A percentile compares a stretch with the other conserved stretches of the same genome.
These are phyloP conservation scores for Hypoxylon sp. DNA, from an alignment of 2,329 filamentous ascomycete genomes.

Conservation along the genomic window DNA sequence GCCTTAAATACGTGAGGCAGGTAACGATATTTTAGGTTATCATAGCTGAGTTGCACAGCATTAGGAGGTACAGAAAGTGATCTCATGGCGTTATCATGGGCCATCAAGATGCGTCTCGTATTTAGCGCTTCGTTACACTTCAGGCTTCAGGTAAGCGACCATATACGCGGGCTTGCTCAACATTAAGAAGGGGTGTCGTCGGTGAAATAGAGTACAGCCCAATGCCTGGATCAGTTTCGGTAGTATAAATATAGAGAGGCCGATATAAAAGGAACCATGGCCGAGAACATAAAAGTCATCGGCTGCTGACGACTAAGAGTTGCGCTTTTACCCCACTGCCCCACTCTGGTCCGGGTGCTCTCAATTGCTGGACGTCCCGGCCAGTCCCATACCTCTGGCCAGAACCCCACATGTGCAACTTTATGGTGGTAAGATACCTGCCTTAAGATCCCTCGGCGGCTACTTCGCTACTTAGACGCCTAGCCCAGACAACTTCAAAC, in stretches of 20 bases:
- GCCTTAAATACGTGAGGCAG: too few species aligned
- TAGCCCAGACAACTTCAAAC: conserved; percentile 22
- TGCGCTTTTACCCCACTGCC: neutral
- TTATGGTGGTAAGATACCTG: conserved; percentile 17
- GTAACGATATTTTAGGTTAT: neutral
- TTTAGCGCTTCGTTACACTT: conserved; percentile 37
- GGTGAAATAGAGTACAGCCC: neutral
- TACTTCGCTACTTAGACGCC: conserved; percentile 38
- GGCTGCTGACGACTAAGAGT: conserved; percentile 24
- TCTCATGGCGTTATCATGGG: conserved; percentile 7
- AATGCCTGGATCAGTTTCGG: neutral
- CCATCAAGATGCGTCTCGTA: conserved; percentile 20
- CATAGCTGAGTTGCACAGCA: conserved; percentile 12
- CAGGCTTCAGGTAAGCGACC: conserved; percentile 7
- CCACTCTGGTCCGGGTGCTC: conserved; percentile 4
- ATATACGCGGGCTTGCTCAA: neutral
- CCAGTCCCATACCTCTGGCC: conserved; percentile 14
- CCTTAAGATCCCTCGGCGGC: conserved; percentile 31
- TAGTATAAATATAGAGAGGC: neutral
- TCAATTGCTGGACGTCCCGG: conserved; percentile 20
- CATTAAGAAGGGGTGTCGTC: neutral
- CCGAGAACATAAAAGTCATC: neutral
- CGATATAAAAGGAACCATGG: neutral
- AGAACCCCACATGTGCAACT: conserved; percentile 18
- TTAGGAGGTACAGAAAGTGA: neutral